Conservation (phyloP, 2,329 filamentous ascomycete genomes). For the Karstenula rhodostoma region DNA sequence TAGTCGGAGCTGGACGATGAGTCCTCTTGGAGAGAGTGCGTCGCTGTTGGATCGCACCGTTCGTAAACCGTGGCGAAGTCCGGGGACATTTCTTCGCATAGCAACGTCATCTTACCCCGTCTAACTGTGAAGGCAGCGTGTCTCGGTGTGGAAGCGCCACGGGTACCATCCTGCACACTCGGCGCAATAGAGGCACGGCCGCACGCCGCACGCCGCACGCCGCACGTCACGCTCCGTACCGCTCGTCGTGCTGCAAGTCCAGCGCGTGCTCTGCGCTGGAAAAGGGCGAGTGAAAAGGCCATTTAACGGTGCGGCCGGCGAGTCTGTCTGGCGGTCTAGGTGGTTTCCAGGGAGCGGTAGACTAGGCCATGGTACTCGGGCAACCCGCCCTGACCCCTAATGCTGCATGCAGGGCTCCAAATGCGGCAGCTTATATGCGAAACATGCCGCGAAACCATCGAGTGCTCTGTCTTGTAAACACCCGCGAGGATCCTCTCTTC, state of each 20-base stretch:
- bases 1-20: not conserved
- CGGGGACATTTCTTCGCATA: not conserved
- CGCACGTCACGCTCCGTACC: not conserved
- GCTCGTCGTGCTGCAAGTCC: not conserved
- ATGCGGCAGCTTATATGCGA: constrained; percentile 19
- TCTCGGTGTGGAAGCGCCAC: not conserved
- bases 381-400: constrained; percentile 12
- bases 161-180: too few relatives aligned
- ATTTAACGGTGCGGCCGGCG: not conserved
- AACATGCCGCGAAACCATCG: constrained; percentile 14
- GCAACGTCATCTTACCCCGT: not conserved
- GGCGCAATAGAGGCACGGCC: not conserved
- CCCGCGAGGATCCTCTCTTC: not conserved
- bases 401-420: constrained; percentile 7
- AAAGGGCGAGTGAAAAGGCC: too few relatives aligned
- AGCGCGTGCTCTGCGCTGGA: not conserved
- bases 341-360: constrained; percentile 7
- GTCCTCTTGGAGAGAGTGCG: not conserved
- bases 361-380: not conserved
- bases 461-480: constrained; percentile 14
- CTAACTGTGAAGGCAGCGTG: not conserved
- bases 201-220: not conserved
- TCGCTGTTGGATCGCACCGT: not conserved
- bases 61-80: not conserved
- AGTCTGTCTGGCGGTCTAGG: not conserved